These are phyloP conservation scores for Candida sonorensis DNA, from an alignment of 805 yeast genomes.

Conservation along the genomic window DNA sequence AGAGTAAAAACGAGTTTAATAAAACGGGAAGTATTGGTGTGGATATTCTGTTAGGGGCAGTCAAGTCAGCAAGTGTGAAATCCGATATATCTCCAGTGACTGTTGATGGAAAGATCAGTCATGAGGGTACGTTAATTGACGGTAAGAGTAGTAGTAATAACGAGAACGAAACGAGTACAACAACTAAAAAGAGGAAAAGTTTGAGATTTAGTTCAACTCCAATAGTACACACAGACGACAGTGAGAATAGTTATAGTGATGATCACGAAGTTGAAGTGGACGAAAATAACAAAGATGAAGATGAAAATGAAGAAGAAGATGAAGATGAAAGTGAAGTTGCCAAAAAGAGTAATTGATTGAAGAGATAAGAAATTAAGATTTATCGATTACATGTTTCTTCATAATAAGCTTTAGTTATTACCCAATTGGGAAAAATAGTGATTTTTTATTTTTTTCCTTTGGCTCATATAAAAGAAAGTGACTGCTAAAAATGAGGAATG, in stretches of 20 bases:
- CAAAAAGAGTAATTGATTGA: no score
- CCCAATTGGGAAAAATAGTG: no score
- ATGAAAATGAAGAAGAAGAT: neutral
- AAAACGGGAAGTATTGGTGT: no score
- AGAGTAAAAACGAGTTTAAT: no score
- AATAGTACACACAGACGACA: slow-evolving; percentile 2
- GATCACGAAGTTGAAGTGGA: slow-evolving; percentile 1
- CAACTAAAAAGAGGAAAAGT: slow-evolving; percentile 20
- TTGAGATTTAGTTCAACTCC: slow-evolving; percentile 21
- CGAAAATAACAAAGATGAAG: neutral
- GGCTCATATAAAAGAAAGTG: neutral
- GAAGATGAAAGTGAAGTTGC: no score
- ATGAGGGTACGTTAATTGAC: neutral
- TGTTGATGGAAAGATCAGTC: neutral
- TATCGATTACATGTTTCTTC: no score
- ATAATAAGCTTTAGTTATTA: no score
- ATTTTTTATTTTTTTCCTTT: no score
- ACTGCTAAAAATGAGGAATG: neutral
- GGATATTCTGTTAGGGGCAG: no score
- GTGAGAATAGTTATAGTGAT: slow-evolving; percentile 2
- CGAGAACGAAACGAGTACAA: neutral
- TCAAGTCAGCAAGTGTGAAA: no score
- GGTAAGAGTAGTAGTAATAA: no score
- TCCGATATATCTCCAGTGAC: neutral
- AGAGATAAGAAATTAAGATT: no score